These are phyloP conservation scores for barley (Hordeum vulgare) DNA, from an alignment of 176 grass and related monocot species.

Conservation along the genomic window MorexV3_pseudomolecules_assembly NC_058524.1:611594136-611594635, in stretches of 20 bases:
- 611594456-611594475: constrained; percentile 23
- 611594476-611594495: constrained; percentile 48
- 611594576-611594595: constrained; percentile 70
- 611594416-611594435: constrained; percentile 42
- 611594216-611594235: constrained; percentile 81
- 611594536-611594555: constrained; percentile 36
- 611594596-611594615: constrained; percentile 67
- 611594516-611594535: constrained; percentile 37
- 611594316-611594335: constrained; percentile 39
- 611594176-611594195: constrained; percentile 37
- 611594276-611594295: constrained; percentile 67
- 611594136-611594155: constrained; percentile 56
- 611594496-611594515: constrained; percentile 62
- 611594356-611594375: constrained; percentile 52
- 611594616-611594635: constrained; percentile 63
- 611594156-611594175: constrained; percentile 35
- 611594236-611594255: constrained; percentile 70
- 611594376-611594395: constrained; percentile 21
- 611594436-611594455: constrained; percentile 62
- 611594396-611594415: constrained; percentile 24
- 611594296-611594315: constrained; percentile 7
- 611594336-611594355: constrained; percentile 63
- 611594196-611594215: constrained; percentile 72
- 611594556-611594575: constrained; percentile 79
- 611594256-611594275: constrained; percentile 63